A percentile compares a stretch with the other conserved stretches of the same genome.
Evolutionary conservation across 2,329 filamentous ascomycete species (phyloP).

Genomic region (Stachybotrys echinatus): DNA sequence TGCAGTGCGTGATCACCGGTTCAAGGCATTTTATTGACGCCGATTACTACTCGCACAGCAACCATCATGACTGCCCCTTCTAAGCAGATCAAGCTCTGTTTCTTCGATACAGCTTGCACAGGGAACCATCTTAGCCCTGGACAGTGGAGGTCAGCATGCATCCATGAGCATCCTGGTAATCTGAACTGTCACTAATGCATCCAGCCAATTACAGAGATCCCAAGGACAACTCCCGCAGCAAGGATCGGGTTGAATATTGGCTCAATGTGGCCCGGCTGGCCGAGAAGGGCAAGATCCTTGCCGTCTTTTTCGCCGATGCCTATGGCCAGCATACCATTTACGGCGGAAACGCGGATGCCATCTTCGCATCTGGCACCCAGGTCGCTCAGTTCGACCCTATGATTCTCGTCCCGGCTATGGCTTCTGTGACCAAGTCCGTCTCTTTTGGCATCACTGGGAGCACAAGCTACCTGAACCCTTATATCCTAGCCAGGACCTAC

Average conservation of each 20-base stretch:
- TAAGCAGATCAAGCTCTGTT: no score
- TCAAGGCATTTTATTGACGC: no score
- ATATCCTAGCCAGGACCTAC: slow-evolving; percentile 59
- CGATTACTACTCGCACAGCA: no score
- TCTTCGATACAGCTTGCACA: no score
- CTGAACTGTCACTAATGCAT: no score
- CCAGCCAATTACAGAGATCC: no score
- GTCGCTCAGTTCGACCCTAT: slow-evolving; percentile 46
- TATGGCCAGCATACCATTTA: slow-evolving; percentile 51
- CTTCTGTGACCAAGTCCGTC: slow-evolving; percentile 60
- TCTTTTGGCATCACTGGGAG: slow-evolving; percentile 63
- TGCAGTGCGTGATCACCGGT: no score
- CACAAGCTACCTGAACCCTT: slow-evolving; percentile 66
- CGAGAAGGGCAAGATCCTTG: slow-evolving; percentile 7
- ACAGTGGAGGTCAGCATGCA: no score
- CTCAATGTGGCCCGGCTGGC: slow-evolving; percentile 7
- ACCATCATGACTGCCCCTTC: no score
- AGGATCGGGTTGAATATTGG: slow-evolving; percentile 7
- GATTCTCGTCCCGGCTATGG: slow-evolving; percentile 54
- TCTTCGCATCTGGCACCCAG: not conserved
- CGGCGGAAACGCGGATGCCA: slow-evolving; percentile 1
- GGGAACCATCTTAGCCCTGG: no score
- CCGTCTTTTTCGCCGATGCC: slow-evolving; percentile 7
- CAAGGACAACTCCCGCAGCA: not conserved
- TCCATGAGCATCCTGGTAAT: no score